Percentiles rank a stretch among this genome's conserved stretches.
Conservation (phyloP, 2,329 filamentous ascomycete genomes). For the Daldinia eschscholtzii region DNA sequence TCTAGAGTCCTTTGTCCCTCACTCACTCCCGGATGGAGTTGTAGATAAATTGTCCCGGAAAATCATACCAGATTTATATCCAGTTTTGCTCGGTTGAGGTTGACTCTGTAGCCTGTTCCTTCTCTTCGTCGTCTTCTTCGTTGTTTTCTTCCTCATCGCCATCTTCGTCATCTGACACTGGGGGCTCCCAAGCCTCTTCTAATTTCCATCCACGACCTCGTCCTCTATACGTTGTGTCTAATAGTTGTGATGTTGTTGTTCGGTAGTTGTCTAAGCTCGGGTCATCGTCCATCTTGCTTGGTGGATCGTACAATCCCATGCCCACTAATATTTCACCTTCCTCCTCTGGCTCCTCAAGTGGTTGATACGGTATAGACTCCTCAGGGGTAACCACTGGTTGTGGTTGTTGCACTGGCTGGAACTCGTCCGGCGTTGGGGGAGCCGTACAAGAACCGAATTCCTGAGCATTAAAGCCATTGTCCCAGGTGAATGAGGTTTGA, state of each 20-base stretch:
- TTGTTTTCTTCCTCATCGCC: conserved; percentile 64
- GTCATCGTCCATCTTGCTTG: conserved; percentile 67
- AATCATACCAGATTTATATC: conserved; percentile 40
- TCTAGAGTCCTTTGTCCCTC: conserved; percentile 28
- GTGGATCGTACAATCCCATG: conserved; percentile 83
- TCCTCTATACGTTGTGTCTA: conserved; percentile 62
- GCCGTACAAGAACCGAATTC: conserved; percentile 62
- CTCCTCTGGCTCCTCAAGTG: conserved; percentile 65
- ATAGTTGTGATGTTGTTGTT: conserved; percentile 66
- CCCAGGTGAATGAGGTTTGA: conserved; percentile 57
- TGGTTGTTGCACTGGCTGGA: conserved; percentile 64
- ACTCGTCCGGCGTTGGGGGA: conserved; percentile 71
- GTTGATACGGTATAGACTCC: conserved; percentile 62
- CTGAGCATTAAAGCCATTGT: conserved; percentile 58
- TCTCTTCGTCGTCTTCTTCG: conserved; percentile 44
- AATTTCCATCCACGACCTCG: conserved; percentile 82
- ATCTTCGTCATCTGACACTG: conserved; percentile 68
- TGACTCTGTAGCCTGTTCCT: conserved; percentile 50
- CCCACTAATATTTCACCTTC: conserved; percentile 81
- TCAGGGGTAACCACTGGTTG: conserved; percentile 62
- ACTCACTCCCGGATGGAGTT: conserved; percentile 11
- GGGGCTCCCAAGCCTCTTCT: conserved; percentile 83
- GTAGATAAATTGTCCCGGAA: conserved; percentile 32
- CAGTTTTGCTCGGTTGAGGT: conserved; percentile 48
- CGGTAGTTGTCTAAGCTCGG: conserved; percentile 67